These are phyloP conservation scores for Wallacemonas rigidus DNA, from an alignment of 208 protist species.

Conservation along the genomic window DNA sequence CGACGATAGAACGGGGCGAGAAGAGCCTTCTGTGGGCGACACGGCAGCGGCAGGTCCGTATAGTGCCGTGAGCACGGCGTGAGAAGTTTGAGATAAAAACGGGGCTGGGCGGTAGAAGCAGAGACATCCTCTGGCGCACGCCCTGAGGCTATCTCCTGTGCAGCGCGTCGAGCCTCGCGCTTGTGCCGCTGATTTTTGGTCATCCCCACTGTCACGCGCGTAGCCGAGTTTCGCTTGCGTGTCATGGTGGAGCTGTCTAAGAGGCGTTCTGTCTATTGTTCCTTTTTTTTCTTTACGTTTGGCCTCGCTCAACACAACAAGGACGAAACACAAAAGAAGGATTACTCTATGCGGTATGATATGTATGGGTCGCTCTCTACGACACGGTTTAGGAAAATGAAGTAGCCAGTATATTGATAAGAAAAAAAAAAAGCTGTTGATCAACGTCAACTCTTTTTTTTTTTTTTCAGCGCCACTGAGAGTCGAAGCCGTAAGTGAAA, in stretches of 20 bases:
- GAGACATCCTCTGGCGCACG: neutral
- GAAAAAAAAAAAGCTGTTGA: neutral
- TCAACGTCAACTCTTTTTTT: too few species aligned
- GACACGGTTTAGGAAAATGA: neutral
- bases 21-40: slow-evolving; percentile 40
- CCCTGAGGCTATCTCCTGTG: neutral
- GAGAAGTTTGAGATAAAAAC: slow-evolving; percentile 50
- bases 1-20: slow-evolving; percentile 54
- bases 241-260: neutral
- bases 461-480: neutral
- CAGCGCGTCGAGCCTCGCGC: neutral
- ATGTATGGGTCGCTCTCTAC: too few species aligned
- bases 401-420: neutral
- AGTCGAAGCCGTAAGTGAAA: too few species aligned
- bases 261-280: neutral
- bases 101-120: neutral
- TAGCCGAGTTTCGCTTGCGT: neutral
- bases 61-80: slow-evolving; percentile 56
- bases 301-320: neutral
- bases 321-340: neutral
- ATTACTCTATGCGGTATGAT: neutral
- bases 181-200: neutral
- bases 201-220: neutral
- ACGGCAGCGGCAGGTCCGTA: slow-evolving; percentile 50
- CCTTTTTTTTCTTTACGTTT: neutral